Conservation (phyloP, 345 rosid species). For the Syzygium oleosum region DNA sequence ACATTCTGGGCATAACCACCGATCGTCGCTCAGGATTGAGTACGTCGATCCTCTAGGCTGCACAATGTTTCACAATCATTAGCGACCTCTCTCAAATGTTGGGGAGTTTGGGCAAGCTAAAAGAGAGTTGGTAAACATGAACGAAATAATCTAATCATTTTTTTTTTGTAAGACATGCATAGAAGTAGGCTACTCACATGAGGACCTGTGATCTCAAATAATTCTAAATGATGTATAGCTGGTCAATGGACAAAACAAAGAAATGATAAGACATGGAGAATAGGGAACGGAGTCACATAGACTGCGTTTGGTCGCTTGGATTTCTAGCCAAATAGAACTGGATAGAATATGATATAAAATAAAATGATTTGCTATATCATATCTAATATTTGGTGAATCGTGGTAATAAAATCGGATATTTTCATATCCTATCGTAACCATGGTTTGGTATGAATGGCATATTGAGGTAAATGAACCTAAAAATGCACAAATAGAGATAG, state of each 20-base stretch:
- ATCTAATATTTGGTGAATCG: too few species aligned
- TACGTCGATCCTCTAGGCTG: constrained; percentile 51
- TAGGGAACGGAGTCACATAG: too few species aligned
- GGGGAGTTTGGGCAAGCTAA: background rate
- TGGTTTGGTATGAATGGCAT: too few species aligned
- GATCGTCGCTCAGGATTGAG: constrained; percentile 62
- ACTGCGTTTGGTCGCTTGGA: too few species aligned
- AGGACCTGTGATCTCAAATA: background rate
- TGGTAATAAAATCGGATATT: too few species aligned
- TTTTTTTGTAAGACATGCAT: background rate
- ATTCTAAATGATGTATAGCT: background rate
- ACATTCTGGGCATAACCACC: constrained; percentile 8
- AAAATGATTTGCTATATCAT: too few species aligned
- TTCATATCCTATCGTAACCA: too few species aligned
- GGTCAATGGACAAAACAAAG: background rate
- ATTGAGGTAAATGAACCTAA: background rate
- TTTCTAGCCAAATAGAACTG: too few species aligned
- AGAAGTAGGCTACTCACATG: background rate
- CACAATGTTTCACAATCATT: background rate
- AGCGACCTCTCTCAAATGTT: background rate
- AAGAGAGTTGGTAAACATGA: background rate
- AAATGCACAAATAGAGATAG: background rate
- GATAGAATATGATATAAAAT: too few species aligned
- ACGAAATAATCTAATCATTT: background rate
- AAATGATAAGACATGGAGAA: too few species aligned